phyloP scores from a whole-genome alignment of 345 rosid species.

The Camelina sativa region DNA sequence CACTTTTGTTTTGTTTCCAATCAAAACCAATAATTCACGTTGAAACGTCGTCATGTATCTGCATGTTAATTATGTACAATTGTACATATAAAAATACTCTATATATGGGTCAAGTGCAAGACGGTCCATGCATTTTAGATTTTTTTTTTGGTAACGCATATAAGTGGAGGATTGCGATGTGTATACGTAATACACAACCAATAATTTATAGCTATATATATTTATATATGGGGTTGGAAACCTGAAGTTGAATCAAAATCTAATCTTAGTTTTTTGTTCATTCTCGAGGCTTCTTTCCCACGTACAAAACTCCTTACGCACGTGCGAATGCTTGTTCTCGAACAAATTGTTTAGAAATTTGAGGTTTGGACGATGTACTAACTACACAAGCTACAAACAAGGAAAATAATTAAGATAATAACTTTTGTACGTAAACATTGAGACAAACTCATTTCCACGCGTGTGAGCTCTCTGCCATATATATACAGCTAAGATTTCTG shows the following conservation, averaged over 20 bases:
- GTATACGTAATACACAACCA: slow-evolving; percentile 15
- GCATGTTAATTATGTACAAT: background rate
- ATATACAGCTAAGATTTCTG: slow-evolving; percentile 39
- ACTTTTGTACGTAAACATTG: slow-evolving; percentile 27
- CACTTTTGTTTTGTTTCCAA: background rate
- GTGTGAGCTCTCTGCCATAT: slow-evolving; percentile 41
- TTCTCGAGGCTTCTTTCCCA: slow-evolving; percentile 29
- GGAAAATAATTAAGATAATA: background rate
- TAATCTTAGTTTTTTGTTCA: slow-evolving; percentile 33
- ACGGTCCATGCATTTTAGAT: slow-evolving; percentile 38
- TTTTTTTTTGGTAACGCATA: slow-evolving; percentile 14
- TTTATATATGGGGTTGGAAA: slow-evolving; percentile 12
- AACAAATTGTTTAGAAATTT: background rate
- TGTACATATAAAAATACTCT: background rate
- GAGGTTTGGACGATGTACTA: slow-evolving; percentile 35
- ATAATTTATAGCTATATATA: background rate
- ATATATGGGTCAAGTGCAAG: slow-evolving; percentile 29
- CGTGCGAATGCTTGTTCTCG: slow-evolving; percentile 28
- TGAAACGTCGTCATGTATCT: slow-evolving; percentile 22
- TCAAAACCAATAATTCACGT: slow-evolving; percentile 20
- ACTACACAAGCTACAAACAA: slow-evolving; percentile 33
- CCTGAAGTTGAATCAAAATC: slow-evolving; percentile 34
- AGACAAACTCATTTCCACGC: slow-evolving; percentile 40
- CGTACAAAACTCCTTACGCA: slow-evolving; percentile 24
- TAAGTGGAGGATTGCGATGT: slow-evolving; percentile 32